Evolutionary conservation across 139 green algal species (phyloP).

Genomic region (Protoeuglena noctilucae): DNA sequence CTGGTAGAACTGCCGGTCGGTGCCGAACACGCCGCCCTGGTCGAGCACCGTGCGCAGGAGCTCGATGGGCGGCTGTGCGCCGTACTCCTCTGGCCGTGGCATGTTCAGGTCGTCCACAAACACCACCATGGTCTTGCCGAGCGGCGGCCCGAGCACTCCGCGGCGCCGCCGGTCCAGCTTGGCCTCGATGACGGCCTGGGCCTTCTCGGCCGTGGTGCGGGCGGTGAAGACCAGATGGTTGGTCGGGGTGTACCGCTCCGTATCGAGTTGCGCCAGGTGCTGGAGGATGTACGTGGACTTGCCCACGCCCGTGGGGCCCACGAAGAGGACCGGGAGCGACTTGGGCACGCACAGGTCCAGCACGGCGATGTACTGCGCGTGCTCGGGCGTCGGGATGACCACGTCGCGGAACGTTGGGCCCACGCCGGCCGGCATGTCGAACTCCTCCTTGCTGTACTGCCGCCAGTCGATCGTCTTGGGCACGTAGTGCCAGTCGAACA

Average conservation of each 20-base stretch:
- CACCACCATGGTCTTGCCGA: constrained; percentile 3
- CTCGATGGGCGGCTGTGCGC: constrained; percentile 21
- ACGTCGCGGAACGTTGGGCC: constrained; percentile 17
- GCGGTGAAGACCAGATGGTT: constrained; percentile 15
- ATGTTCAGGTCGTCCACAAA: constrained; percentile 17
- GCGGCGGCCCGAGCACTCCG: constrained; percentile 4
- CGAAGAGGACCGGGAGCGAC: background rate
- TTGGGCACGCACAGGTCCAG: background rate
- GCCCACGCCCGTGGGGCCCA: constrained; percentile 3
- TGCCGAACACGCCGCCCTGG: constrained; percentile 17
- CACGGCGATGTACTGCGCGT: constrained; percentile 15
- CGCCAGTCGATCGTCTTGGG: background rate
- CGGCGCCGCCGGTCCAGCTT: constrained; percentile 7
- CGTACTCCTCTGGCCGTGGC: constrained; percentile 11
- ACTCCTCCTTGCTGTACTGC: background rate
- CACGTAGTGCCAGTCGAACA: background rate
- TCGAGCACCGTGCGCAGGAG: constrained; percentile 24
- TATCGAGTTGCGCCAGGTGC: background rate
- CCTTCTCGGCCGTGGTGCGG: constrained; percentile 1
- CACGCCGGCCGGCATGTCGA: background rate
- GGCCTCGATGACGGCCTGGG: constrained; percentile 4
- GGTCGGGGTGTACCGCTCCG: background rate
- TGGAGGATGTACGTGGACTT: constrained; percentile 6
- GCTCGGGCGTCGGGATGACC: constrained; percentile 50
- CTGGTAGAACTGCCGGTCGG: background rate